These are phyloP conservation scores for Teratosphaeria destructans DNA, from an alignment of 2,329 filamentous ascomycete species.

Conservation along the genomic window DNA sequence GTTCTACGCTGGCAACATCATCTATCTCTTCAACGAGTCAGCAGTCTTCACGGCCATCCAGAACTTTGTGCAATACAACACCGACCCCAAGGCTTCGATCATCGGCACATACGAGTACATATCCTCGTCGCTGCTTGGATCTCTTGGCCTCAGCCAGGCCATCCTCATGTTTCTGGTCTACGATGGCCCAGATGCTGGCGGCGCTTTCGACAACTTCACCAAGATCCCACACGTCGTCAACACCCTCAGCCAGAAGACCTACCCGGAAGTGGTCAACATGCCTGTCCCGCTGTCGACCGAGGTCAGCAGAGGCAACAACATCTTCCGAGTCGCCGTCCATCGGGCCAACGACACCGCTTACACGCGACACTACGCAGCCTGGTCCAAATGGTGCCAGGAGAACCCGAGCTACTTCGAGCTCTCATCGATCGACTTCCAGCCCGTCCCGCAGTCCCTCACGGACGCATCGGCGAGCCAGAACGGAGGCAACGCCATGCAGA, in stretches of 20 bases:
- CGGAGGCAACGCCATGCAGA: constrained; percentile 5
- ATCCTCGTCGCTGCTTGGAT: constrained; percentile 15
- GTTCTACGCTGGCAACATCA: neutral
- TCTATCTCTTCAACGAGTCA: neutral
- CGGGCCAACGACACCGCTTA: constrained; percentile 15
- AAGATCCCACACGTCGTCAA: constrained; percentile 22
- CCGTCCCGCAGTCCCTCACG: constrained; percentile 10
- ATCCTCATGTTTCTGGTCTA: constrained; percentile 29
- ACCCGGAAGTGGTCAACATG: constrained; percentile 26
- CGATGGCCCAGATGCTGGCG: constrained; percentile 23
- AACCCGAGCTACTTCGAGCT: constrained; percentile 6
- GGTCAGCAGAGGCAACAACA: constrained; percentile 23
- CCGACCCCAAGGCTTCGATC: constrained; percentile 25
- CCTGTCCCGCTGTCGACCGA: constrained; percentile 22
- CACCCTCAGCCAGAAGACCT: constrained; percentile 21
- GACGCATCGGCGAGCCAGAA: constrained; percentile 6
- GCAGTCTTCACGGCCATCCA: constrained; percentile 12
- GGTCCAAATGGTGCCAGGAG: constrained; percentile 21
- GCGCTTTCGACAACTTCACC: constrained; percentile 26
- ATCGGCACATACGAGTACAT: constrained; percentile 27
- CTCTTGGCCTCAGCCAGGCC: constrained; percentile 23
- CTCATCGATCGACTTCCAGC: constrained; percentile 12
- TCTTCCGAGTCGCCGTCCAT: constrained; percentile 27
- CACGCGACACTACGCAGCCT: constrained; percentile 15
- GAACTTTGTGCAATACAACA: constrained; percentile 25